phyloP scores from a whole-genome alignment of 1,284 basidiomycete genomes.

The Melampsora abietis-canadensis region DNA sequence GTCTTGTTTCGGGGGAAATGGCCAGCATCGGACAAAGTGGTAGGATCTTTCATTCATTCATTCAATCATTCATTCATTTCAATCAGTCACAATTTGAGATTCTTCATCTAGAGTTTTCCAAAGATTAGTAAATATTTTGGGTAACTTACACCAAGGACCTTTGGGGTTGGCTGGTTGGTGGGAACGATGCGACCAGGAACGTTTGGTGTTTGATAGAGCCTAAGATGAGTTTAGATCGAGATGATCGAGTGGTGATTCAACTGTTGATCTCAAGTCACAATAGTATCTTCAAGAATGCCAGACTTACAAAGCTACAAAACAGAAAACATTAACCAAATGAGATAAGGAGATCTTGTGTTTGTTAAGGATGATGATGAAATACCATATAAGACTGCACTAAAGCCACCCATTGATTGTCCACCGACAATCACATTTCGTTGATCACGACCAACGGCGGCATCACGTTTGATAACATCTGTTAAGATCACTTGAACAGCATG shows the following conservation, averaged over 20 bases:
- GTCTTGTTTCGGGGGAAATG: constrained; percentile 32
- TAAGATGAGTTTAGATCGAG: background rate
- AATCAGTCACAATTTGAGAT: too few relatives aligned
- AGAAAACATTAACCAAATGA: too few relatives aligned
- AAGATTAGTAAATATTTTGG: background rate
- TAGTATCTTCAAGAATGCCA: too few relatives aligned
- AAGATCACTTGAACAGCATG: constrained; percentile 29
- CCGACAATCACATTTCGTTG: constrained; percentile 31
- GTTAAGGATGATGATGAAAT: background rate
- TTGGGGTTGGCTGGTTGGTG: constrained; percentile 1
- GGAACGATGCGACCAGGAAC: constrained; percentile 4
- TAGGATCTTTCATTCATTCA: constrained; percentile 15
- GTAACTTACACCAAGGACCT: constrained; percentile 35
- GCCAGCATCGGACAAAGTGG: constrained; percentile 41
- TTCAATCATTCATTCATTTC: background rate
- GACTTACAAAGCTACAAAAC: too few relatives aligned
- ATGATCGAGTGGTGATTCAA: background rate
- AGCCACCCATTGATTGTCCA: constrained; percentile 38
- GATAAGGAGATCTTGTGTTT: background rate
- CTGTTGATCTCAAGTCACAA: background rate
- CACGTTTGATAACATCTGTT: constrained; percentile 32
- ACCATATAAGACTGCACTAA: constrained; percentile 31
- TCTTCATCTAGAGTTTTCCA: background rate
- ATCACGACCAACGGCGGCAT: constrained; percentile 1
- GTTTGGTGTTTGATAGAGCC: constrained; percentile 25